A percentile compares a stretch with the other conserved stretches of the same genome.
phyloP scores from a whole-genome alignment of 106 monocot genomes.

The Hemerocallis citrina region DNA sequence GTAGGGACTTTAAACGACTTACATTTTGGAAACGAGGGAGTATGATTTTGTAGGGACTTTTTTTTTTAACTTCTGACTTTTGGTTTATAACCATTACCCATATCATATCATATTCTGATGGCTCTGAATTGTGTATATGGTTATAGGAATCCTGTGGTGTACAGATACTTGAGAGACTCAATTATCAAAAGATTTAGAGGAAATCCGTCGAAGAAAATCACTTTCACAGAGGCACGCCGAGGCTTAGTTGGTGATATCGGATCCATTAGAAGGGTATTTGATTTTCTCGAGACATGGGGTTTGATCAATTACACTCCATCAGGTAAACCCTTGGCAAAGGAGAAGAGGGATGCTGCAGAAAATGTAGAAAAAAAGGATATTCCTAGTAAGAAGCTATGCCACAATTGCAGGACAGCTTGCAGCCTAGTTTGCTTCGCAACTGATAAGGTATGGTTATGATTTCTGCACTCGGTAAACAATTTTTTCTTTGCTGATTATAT shows the following conservation, averaged over 20 bases:
- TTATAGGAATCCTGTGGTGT: constrained; percentile 48
- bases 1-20: no score
- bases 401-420: constrained; percentile 54
- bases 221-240: constrained; percentile 75
- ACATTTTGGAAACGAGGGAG: no score
- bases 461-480: background rate
- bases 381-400: constrained; percentile 51
- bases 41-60: no score
- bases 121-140: no score
- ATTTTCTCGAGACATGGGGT: constrained; percentile 92
- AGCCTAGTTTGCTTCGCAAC: constrained; percentile 63
- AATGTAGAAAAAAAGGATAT: constrained; percentile 24
- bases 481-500: background rate
- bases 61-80: no score
- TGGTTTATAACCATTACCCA: no score
- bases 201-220: constrained; percentile 50
- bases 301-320: constrained; percentile 70
- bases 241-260: constrained; percentile 66
- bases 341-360: constrained; percentile 26
- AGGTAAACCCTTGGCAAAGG: constrained; percentile 21
- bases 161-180: constrained; percentile 68
- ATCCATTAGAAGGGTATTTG: constrained; percentile 68
- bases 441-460: constrained; percentile 50
- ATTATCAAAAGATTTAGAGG: constrained; percentile 50
- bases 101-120: no score